Conservation (phyloP, 495 filamentous ascomycete species). For the Melanomma pulvis-pyrius region DNA sequence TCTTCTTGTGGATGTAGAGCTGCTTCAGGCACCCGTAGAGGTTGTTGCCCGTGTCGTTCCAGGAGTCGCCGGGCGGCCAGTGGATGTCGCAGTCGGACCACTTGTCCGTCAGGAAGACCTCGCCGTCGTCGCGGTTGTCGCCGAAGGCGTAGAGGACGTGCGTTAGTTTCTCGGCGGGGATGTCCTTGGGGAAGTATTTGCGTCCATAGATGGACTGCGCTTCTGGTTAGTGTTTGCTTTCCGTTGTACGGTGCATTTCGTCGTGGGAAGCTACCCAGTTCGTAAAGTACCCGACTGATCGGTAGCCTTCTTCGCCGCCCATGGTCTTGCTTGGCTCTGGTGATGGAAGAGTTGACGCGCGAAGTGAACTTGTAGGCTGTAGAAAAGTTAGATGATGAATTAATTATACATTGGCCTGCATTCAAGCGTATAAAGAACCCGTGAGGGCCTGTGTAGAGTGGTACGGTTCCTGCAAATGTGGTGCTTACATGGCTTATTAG, state of each 20-base stretch:
- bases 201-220: slow-evolving; percentile 79
- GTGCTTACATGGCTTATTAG: background rate
- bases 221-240: slow-evolving; percentile 3
- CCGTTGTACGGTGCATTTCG: background rate
- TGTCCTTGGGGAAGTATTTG: slow-evolving; percentile 81
- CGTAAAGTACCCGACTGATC: slow-evolving; percentile 80
- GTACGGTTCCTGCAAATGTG: background rate
- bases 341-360: background rate
- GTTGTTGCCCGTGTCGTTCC: slow-evolving; percentile 59
- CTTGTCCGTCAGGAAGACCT: slow-evolving; percentile 65
- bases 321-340: slow-evolving; percentile 41
- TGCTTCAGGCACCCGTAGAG: slow-evolving; percentile 92
- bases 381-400: background rate
- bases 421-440: background rate
- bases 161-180: slow-evolving; percentile 85
- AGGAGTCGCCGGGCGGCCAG: slow-evolving; percentile 69
- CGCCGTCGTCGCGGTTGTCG: slow-evolving; percentile 68
- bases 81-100: slow-evolving; percentile 89
- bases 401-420: background rate
- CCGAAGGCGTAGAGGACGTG: slow-evolving; percentile 93
- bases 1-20: slow-evolving; percentile 85
- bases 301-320: slow-evolving; percentile 53
- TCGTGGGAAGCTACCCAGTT: slow-evolving; percentile 64
- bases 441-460: background rate
- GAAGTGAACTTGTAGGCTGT: background rate